Conservation (phyloP, 768 basidiomycete genomes). For the Podaxis sp. region DNA sequence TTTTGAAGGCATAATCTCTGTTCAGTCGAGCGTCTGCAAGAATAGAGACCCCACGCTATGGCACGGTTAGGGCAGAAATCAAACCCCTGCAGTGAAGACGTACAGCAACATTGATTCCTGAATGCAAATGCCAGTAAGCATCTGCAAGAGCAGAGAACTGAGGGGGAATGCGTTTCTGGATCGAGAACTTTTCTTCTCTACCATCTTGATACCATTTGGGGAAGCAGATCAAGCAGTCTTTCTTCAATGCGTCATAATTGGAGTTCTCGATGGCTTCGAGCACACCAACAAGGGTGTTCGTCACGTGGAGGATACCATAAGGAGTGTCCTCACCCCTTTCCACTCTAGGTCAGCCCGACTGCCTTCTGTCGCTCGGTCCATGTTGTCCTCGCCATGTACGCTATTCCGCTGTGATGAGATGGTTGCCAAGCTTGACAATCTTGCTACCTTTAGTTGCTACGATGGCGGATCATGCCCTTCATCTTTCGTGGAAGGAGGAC, state of each 20-base stretch:
- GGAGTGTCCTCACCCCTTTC: too few species aligned
- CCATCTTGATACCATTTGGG: slow-evolving; percentile 78
- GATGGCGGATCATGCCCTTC: slow-evolving; percentile 15
- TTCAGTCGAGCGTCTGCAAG: slow-evolving; percentile 75
- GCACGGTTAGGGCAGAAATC: slow-evolving; percentile 5
- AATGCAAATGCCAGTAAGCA: slow-evolving; percentile 84
- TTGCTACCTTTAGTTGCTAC: slow-evolving; percentile 13
- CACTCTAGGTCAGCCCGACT: too few species aligned
- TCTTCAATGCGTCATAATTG: slow-evolving; percentile 73
- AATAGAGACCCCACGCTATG: slow-evolving; percentile 66
- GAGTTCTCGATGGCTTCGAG: slow-evolving; percentile 66
- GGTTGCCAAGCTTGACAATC: neutral
- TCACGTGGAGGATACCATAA: slow-evolving; percentile 77
- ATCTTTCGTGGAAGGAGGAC: slow-evolving; percentile 19
- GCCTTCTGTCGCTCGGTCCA: slow-evolving; percentile 20
- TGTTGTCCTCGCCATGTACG: slow-evolving; percentile 20
- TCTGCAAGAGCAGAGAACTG: slow-evolving; percentile 77
- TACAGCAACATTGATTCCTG: slow-evolving; percentile 63
- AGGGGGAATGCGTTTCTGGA: slow-evolving; percentile 66
- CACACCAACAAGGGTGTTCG: slow-evolving; percentile 51
- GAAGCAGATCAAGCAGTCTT: slow-evolving; percentile 79
- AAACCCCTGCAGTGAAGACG: slow-evolving; percentile 27
- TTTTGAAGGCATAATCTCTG: slow-evolving; percentile 76
- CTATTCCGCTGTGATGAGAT: neutral
- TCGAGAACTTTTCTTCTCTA: slow-evolving; percentile 49